Evolutionary conservation across 73 alveolate genomes (phyloP).

Genomic region (Blepharisma japonicum): DNA sequence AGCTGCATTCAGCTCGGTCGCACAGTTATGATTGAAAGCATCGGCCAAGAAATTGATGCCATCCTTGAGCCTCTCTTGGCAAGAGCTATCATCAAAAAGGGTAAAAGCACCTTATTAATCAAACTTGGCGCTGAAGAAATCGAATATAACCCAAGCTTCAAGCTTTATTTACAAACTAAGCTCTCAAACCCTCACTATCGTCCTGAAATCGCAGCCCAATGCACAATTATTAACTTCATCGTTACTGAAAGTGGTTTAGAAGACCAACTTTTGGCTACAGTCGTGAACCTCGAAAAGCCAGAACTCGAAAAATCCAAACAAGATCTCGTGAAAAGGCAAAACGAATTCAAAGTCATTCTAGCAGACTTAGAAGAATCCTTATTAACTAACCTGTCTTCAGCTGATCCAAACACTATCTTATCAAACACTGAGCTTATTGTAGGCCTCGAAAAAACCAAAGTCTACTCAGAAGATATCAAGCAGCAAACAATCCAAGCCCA

Average conservation of each 20-base stretch:
- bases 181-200: slow-evolving; percentile 99
- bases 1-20: slow-evolving; percentile 93
- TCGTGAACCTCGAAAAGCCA: slow-evolving; percentile 98
- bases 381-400: slow-evolving; percentile 93
- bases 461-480: slow-evolving; percentile 92
- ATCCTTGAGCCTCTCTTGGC: slow-evolving; percentile 98
- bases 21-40: slow-evolving; percentile 93
- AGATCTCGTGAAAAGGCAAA: slow-evolving; percentile 95
- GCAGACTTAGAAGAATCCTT: slow-evolving; percentile 96
- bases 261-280: slow-evolving; percentile 97
- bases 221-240: slow-evolving; percentile 99
- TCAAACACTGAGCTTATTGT: slow-evolving; percentile 94
- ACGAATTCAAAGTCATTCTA: slow-evolving; percentile 94
- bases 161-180: slow-evolving; percentile 95
- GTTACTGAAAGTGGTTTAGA: slow-evolving; percentile 99
- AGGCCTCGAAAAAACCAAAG: slow-evolving; percentile 95
- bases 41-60: slow-evolving; percentile 99
- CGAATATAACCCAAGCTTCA: slow-evolving; percentile 93
- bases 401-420: slow-evolving; percentile 98
- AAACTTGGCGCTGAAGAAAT: slow-evolving; percentile 95
- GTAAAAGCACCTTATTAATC: slow-evolving; percentile 51
- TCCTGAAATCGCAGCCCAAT: slow-evolving; percentile 99
- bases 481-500: slow-evolving; percentile 84
- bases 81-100: slow-evolving; percentile 95
- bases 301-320: slow-evolving; percentile 97